Evolutionary conservation across 2,329 filamentous ascomycete species (phyloP).

Genomic region (Ceratocystis lukuohia): DNA sequence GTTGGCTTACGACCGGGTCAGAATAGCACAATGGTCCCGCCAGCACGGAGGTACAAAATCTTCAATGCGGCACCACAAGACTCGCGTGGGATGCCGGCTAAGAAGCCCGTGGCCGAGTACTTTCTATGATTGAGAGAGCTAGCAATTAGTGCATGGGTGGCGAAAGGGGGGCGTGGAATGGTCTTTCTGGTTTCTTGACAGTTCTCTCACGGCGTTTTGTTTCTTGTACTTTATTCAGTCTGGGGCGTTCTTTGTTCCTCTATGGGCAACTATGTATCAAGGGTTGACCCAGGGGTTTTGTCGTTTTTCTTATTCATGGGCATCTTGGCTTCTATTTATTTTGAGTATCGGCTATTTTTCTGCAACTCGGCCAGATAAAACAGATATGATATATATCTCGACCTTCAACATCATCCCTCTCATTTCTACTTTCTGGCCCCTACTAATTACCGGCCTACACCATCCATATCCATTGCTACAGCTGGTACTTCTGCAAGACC

Average conservation of each 20-base stretch:
- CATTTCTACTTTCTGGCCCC: too few species aligned
- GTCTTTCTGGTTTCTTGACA: neutral
- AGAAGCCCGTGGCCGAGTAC: constrained; percentile 96
- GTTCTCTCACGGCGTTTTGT: neutral
- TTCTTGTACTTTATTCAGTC: neutral
- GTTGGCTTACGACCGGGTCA: constrained; percentile 30
- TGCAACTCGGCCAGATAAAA: neutral
- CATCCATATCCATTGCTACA: neutral
- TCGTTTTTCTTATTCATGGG: neutral
- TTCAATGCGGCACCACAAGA: constrained; percentile 97
- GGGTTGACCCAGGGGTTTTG: neutral
- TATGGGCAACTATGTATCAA: neutral
- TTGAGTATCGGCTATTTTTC: neutral
- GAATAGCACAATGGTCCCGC: constrained; percentile 39
- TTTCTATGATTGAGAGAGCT: constrained; percentile 49
- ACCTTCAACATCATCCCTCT: neutral
- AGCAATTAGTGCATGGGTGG: neutral
- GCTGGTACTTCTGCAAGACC: neutral
- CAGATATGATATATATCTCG: neutral
- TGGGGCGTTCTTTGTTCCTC: neutral
- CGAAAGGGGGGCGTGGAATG: neutral
- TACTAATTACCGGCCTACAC: neutral
- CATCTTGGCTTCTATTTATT: neutral
- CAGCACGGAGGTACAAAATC: constrained; percentile 80
- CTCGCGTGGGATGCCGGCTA: constrained; percentile 91